Percentiles rank a stretch among this genome's conserved stretches.
Evolutionary conservation across 2,329 filamentous ascomycete species (phyloP).

Genomic region (Colletotrichum costaricense): DNA sequence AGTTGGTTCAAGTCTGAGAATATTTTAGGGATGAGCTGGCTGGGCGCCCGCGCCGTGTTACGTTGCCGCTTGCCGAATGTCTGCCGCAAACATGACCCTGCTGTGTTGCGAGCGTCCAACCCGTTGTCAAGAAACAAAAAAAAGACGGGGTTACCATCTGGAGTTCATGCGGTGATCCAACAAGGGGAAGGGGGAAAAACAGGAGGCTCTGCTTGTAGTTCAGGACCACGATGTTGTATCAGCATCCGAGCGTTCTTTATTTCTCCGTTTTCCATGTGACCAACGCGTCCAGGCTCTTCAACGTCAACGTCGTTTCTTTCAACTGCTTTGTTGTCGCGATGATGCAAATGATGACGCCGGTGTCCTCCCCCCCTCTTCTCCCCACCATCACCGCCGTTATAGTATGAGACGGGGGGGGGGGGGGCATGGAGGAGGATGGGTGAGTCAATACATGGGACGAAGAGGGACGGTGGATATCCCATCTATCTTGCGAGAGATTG

Average conservation of each 20-base stretch:
- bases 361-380: background rate
- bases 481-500: constrained; percentile 2
- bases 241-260: constrained; percentile 13
- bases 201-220: constrained; percentile 27
- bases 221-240: constrained; percentile 2
- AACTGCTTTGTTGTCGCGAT: background rate
- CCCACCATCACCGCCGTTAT: background rate
- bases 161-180: constrained; percentile 6
- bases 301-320: background rate
- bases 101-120: background rate
- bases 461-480: constrained; percentile 14
- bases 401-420: background rate
- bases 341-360: constrained; percentile 22
- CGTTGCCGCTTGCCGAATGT: background rate
- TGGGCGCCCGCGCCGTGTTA: background rate
- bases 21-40: constrained; percentile 16
- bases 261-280: background rate
- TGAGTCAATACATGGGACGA: constrained; percentile 26
- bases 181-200: constrained; percentile 7
- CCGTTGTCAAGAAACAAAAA: background rate
- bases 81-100: background rate
- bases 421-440: background rate
- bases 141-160: background rate
- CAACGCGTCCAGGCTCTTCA: background rate
- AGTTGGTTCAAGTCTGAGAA: constrained; percentile 20